phyloP scores from a whole-genome alignment of 2,329 filamentous ascomycete species.

The Colletotrichum tropicale region DNA sequence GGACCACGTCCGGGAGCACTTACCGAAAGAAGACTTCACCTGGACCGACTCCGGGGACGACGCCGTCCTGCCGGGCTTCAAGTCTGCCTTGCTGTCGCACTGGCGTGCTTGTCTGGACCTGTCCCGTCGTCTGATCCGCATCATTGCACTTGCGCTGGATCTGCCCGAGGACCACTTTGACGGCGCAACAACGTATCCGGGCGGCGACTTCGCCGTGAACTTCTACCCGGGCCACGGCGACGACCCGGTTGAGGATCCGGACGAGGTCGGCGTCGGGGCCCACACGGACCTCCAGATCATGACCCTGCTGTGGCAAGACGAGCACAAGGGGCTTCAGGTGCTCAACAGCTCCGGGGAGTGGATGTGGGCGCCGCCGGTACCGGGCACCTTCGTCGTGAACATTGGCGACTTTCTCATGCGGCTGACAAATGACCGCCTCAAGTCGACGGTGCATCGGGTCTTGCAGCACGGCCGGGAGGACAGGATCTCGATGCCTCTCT shows the following conservation, averaged over 20 bases:
- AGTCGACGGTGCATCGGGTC: constrained; percentile 24
- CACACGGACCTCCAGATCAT: constrained; percentile 52
- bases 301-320: constrained; percentile 54
- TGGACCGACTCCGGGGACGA: constrained; percentile 27
- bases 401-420: constrained; percentile 29
- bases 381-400: constrained; percentile 29
- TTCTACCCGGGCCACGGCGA: constrained; percentile 25
- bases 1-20: constrained; percentile 8
- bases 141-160: constrained; percentile 26
- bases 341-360: constrained; percentile 25
- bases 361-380: constrained; percentile 26
- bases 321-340: constrained; percentile 28
- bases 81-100: constrained; percentile 45
- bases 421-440: constrained; percentile 26
- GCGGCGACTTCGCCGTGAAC: constrained; percentile 27
- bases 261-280: constrained; percentile 46
- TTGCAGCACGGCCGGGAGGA: constrained; percentile 16
- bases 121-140: constrained; percentile 22
- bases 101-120: constrained; percentile 34
- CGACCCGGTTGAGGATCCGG: constrained; percentile 5
- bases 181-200: constrained; percentile 19
- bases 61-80: constrained; percentile 40
- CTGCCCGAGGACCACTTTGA: constrained; percentile 24
- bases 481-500: constrained; percentile 56
- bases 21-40: constrained; percentile 17